Conservation (phyloP, 306 rosid genomes). For the Vigna trinervia region DNA sequence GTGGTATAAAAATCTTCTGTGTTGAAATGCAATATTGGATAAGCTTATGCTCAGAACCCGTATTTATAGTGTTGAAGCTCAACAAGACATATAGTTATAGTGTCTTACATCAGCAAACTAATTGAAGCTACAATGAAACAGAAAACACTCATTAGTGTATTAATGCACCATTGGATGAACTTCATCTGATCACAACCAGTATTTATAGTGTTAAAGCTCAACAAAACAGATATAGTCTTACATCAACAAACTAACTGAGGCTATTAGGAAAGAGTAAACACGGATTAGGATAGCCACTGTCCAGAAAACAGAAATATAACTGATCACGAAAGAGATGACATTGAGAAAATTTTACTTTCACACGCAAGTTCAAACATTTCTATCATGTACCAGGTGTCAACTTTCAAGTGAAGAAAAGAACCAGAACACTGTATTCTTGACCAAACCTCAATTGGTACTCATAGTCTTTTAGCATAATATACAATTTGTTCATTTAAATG, state of each 20-base stretch:
- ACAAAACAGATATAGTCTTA: no score
- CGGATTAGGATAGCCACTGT: no score
- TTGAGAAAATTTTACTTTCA: no score
- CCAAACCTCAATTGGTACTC: background rate
- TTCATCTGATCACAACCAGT: background rate
- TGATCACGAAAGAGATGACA: no score
- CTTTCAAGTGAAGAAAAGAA: background rate
- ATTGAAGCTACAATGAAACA: background rate
- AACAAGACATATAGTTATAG: background rate
- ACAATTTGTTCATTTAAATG: constrained; percentile 21
- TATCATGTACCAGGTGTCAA: background rate
- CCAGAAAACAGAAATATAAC: no score
- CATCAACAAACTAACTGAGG: no score
- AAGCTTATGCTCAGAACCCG: background rate
- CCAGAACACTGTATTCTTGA: background rate
- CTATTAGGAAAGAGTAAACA: no score
- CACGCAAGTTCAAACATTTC: background rate
- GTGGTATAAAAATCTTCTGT: background rate
- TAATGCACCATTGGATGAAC: background rate
- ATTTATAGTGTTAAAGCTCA: background rate
- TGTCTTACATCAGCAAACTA: background rate
- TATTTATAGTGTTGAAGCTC: background rate
- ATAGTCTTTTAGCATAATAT: background rate
- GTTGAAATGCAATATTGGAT: background rate
- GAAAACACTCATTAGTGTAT: background rate